Percentiles rank a stretch among this genome's conserved stretches.
These are phyloP conservation scores for Geranium rotundifolium DNA, from an alignment of 345 rosid species.

Conservation along the genomic window DNA sequence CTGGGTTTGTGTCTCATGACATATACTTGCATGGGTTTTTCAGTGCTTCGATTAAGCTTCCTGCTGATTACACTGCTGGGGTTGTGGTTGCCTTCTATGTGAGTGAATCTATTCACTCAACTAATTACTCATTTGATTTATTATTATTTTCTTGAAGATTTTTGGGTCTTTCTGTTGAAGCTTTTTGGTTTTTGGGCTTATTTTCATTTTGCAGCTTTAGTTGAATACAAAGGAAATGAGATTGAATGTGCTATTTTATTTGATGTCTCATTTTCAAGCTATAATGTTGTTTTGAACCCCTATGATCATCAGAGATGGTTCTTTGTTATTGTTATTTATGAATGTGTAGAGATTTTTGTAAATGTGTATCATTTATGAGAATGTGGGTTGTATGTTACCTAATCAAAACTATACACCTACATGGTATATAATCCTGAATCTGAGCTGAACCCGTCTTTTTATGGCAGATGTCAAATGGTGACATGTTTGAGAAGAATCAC, in stretches of 20 bases:
- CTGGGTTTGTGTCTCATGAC: slow-evolving; percentile 95
- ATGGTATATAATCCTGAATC: neutral
- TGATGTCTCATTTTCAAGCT: neutral
- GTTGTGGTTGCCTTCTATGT: slow-evolving; percentile 98
- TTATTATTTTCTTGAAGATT: neutral
- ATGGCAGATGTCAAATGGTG: slow-evolving; percentile 91
- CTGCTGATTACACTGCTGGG: slow-evolving; percentile 96
- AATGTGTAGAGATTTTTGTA: no score
- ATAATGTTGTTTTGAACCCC: neutral
- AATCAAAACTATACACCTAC: no score
- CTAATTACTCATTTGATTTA: neutral
- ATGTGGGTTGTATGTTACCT: neutral
- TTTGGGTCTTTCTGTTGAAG: no score
- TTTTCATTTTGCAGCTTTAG: neutral
- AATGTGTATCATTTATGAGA: neutral
- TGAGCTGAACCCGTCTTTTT: neutral
- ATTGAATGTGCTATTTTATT: no score
- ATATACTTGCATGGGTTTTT: slow-evolving; percentile 86
- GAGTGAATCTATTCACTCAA: slow-evolving; percentile 16
- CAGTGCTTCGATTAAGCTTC: slow-evolving; percentile 87
- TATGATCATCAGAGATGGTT: no score
- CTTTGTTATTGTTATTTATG: no score
- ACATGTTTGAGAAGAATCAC: slow-evolving; percentile 80
- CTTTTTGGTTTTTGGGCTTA: neutral
- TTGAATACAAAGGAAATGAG: no score